Conservation (phyloP, 257 asterid species). For the Primulina huaijiensis region DNA sequence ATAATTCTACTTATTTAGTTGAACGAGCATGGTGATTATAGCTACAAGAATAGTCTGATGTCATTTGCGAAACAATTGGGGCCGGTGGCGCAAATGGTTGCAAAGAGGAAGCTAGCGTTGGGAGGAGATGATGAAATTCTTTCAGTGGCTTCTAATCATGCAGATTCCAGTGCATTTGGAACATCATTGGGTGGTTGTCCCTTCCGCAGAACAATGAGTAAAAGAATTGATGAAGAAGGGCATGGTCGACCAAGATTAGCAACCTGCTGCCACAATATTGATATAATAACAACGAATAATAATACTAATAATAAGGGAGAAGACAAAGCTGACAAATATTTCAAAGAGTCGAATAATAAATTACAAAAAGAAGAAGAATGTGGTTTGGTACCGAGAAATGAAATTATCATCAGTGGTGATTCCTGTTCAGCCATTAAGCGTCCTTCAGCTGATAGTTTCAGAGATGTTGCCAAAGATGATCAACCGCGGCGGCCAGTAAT, state of each 20-base stretch:
- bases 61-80: constrained; percentile 61
- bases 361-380: neutral
- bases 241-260: neutral
- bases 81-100: constrained; percentile 58
- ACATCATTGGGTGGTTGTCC: constrained; percentile 27
- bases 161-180: neutral
- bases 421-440: neutral
- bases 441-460: neutral
- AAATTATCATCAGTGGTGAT: too few relatives aligned
- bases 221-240: constrained; percentile 28
- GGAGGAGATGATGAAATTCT: constrained; percentile 16
- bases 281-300: too few relatives aligned
- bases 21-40: constrained; percentile 34
- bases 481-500: constrained; percentile 45
- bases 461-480: constrained; percentile 20
- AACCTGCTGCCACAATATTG: neutral
- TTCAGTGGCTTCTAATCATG: constrained; percentile 5
- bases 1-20: constrained; percentile 19
- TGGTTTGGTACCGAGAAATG: neutral
- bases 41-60: constrained; percentile 62
- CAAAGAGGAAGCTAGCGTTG: constrained; percentile 42
- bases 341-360: neutral
- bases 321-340: neutral
- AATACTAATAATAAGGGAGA: neutral
- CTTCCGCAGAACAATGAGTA: constrained; percentile 21